Conservation (phyloP, 345 rosid species). For the Turnera subulata region DNA sequence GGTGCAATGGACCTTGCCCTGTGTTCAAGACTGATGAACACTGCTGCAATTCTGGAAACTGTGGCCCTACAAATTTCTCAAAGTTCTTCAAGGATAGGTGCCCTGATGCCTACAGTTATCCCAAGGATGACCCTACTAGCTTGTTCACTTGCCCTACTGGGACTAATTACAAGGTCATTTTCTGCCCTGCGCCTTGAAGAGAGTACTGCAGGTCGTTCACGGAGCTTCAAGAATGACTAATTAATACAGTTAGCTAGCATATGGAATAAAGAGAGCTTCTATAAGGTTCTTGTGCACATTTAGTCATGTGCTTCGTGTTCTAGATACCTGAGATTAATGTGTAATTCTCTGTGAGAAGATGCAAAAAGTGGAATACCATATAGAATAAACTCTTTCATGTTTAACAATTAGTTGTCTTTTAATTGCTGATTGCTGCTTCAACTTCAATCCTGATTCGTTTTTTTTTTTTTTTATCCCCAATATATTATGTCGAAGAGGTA, state of each 20-base stretch:
- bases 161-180: slow-evolving; percentile 30
- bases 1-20: slow-evolving; percentile 43
- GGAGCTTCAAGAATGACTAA: not conserved
- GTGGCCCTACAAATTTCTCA: slow-evolving; percentile 40
- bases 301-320: not conserved
- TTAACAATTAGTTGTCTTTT: no score
- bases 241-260: not conserved
- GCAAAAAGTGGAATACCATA: no score
- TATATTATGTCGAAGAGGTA: no score
- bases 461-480: no score
- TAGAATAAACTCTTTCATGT: no score
- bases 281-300: not conserved
- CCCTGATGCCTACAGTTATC: slow-evolving; percentile 58
- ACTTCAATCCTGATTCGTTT: no score
- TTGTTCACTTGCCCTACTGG: slow-evolving; percentile 28
- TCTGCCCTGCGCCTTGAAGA: slow-evolving; percentile 36
- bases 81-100: slow-evolving; percentile 44
- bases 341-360: no score
- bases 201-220: no score
- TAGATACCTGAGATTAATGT: no score
- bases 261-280: not conserved
- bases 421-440: no score
- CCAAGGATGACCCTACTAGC: slow-evolving; percentile 42
- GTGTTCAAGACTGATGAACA: slow-evolving; percentile 35
- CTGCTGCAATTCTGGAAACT: slow-evolving; percentile 41